Conservation (phyloP, 129 eudicot species). For the Pseudognaphalium luteoalbum region DNA sequence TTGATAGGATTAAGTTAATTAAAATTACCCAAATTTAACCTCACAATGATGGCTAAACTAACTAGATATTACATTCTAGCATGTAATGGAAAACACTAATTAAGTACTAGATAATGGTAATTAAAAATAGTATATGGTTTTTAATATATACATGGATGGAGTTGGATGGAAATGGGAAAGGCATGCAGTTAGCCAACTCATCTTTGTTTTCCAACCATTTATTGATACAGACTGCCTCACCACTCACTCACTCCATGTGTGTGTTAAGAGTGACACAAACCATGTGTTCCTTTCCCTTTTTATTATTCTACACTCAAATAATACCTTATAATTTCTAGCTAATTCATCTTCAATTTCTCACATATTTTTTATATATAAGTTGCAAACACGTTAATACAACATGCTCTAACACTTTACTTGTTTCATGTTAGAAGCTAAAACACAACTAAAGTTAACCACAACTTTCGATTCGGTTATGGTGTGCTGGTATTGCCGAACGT, state of each 20-base stretch:
- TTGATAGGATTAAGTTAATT: background rate
- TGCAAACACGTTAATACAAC: conserved; percentile 35
- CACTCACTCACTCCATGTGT: conserved; percentile 49
- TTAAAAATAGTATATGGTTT: background rate
- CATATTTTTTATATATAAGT: conserved; percentile 5
- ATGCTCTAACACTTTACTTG: conserved; percentile 9
- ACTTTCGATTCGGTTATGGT: conserved; percentile 47
- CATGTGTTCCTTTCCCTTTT: conserved; percentile 35
- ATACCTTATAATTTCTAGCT: conserved; percentile 14
- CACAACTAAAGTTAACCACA: conserved; percentile 53
- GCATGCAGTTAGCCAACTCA: conserved; percentile 48
- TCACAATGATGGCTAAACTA: background rate
- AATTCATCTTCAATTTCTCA: background rate
- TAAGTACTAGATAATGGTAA: conserved; percentile 5
- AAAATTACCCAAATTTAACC: background rate
- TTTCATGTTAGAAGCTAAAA: background rate
- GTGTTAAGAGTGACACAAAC: conserved; percentile 39
- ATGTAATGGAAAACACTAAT: background rate
- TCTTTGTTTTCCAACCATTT: conserved; percentile 47
- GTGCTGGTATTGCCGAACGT: conserved; percentile 39
- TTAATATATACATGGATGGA: conserved; percentile 34
- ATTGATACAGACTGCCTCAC: conserved; percentile 45
- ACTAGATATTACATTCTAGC: background rate
- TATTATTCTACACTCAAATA: conserved; percentile 35
- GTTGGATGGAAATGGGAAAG: conserved; percentile 46